A percentile compares a stretch with the other conserved stretches of the same genome.
Evolutionary conservation across 129 eudicot species (phyloP).

Genomic region (Glebionis coronaria): DNA sequence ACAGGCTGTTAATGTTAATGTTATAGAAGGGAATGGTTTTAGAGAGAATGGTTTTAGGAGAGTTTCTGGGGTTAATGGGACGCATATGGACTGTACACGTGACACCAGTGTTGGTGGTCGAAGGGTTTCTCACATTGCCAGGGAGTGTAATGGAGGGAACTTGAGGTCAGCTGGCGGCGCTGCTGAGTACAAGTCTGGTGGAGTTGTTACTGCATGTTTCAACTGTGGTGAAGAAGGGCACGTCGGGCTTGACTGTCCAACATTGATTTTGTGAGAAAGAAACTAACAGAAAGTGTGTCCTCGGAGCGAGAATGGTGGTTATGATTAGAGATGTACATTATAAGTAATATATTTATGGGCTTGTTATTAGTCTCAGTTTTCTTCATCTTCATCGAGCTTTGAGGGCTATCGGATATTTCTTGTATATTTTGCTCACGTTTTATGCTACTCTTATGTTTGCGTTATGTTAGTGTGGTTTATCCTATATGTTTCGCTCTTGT

Average conservation of each 20-base stretch:
- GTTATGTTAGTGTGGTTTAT: not conserved
- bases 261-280: slow-evolving; percentile 23
- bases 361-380: slow-evolving; percentile 18
- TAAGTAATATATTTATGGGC: slow-evolving; percentile 12
- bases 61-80: slow-evolving; percentile 37
- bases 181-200: slow-evolving; percentile 2
- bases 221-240: slow-evolving; percentile 51
- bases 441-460: not conserved
- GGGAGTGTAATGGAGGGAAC: slow-evolving; percentile 15
- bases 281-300: slow-evolving; percentile 3
- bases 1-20: slow-evolving; percentile 58
- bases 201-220: slow-evolving; percentile 29
- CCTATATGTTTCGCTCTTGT: no score
- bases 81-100: slow-evolving; percentile 31
- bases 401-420: not conserved
- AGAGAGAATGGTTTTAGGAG: slow-evolving; percentile 37
- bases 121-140: no score
- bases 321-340: not conserved
- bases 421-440: not conserved
- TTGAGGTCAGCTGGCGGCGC: slow-evolving; percentile 18
- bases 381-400: not conserved
- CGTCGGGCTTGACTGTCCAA: slow-evolving; percentile 52
- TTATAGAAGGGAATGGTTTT: slow-evolving; percentile 31
- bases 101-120: no score
- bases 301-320: not conserved